A percentile compares a stretch with the other conserved stretches of the same genome.
Evolutionary conservation across 2,329 filamentous ascomycete genomes (phyloP).

Genomic region (Neurospora sp.): DNA sequence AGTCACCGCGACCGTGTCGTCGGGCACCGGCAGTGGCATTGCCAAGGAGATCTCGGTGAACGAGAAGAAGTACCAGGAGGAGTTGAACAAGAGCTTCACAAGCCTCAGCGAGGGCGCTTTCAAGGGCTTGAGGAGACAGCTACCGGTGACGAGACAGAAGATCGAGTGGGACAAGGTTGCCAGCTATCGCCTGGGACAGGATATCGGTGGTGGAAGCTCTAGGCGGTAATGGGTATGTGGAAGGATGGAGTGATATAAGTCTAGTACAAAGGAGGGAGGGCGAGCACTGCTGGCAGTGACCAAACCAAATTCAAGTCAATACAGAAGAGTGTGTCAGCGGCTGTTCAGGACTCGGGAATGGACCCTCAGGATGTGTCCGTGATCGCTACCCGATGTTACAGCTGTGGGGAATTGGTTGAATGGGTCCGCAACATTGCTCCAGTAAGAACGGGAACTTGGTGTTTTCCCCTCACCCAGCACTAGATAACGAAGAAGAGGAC

Average conservation of each 20-base stretch:
- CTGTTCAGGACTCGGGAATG: not conserved
- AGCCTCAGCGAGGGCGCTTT: conserved; percentile 89
- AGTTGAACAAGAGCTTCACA: conserved; percentile 84
- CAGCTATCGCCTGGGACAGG: conserved; percentile 77
- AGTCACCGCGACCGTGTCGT: conserved; percentile 51
- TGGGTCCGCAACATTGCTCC: not conserved
- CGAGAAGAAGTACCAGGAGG: conserved; percentile 94
- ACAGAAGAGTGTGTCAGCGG: not conserved
- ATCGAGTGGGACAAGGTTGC: conserved; percentile 99
- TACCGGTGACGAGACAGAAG: conserved; percentile 95
- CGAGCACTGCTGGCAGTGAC: not conserved
- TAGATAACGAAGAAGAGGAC: not conserved
- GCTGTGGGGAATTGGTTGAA: not conserved
- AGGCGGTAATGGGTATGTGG: conserved; percentile 31
- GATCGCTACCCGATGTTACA: not conserved
- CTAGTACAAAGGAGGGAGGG: not conserved
- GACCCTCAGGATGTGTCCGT: not conserved
- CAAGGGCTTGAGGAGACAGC: conserved; percentile 81
- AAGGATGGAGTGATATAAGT: conserved; percentile 1
- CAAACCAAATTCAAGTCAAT: not conserved
- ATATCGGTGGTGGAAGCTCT: conserved; percentile 61
- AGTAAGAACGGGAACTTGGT: not conserved
- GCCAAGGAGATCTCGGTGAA: conserved; percentile 65
- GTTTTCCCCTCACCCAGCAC: not conserved
- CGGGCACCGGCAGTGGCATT: conserved; percentile 56